Conservation (phyloP, 202 grass and related monocot species). For the Hordeum pubiflorum region DNA sequence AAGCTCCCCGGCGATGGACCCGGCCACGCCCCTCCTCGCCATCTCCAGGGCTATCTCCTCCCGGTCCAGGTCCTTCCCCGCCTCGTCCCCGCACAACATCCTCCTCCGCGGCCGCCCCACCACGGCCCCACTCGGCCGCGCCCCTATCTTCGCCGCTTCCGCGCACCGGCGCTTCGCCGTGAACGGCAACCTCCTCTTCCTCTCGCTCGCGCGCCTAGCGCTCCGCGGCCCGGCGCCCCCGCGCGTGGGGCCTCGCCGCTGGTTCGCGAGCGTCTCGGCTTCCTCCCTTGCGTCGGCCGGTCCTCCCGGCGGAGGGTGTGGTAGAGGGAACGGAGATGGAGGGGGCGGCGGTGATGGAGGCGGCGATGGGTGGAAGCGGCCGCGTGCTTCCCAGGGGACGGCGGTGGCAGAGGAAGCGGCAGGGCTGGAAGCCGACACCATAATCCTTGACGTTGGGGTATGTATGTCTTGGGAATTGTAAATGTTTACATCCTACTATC, state of each 20-base stretch:
- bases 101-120: constrained; percentile 27
- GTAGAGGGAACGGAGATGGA: constrained; percentile 32
- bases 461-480: constrained; percentile 14
- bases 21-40: constrained; percentile 49
- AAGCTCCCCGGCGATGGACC: constrained; percentile 47
- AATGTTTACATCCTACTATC: neutral
- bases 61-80: constrained; percentile 28
- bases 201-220: constrained; percentile 46
- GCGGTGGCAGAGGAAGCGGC: constrained; percentile 40
- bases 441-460: constrained; percentile 91
- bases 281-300: constrained; percentile 38
- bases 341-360: constrained; percentile 20
- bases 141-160: constrained; percentile 3
- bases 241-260: constrained; percentile 19
- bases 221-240: constrained; percentile 25
- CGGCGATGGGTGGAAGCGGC: constrained; percentile 25
- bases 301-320: constrained; percentile 33
- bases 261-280: constrained; percentile 69
- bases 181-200: constrained; percentile 40
- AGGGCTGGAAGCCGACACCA: constrained; percentile 48
- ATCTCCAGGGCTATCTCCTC: constrained; percentile 62
- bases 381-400: constrained; percentile 23
- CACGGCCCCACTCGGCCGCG: constrained; percentile 9
- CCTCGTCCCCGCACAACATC: constrained; percentile 2
- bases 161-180: constrained; percentile 29